Base-by-base conservation (phyloP, 495 filamentous ascomycete genomes). In the Polyplosphaeria fusca region DNA sequence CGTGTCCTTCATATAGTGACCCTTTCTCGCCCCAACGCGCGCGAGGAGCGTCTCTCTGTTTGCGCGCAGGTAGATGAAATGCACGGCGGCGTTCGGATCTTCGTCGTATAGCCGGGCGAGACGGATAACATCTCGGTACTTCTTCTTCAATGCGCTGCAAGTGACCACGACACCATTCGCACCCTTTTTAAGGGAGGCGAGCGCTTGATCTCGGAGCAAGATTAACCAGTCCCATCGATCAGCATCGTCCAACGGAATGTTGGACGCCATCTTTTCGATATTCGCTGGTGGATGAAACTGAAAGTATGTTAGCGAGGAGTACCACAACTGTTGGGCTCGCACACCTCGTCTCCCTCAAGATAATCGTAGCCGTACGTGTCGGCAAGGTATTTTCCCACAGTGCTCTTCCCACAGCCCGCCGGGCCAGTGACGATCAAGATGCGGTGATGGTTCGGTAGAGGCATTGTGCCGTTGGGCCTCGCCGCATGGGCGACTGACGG, bases 201-300 rank as follows among this genome's bases (percentile, higher is more conserved):
- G 80, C 27, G 91, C 87, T 53, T 89, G 84, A 63, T 95, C 82
- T 64, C 94, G 89, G 4, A 97, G 81, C 20, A 80, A 76, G 57
- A 91, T 92, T 42, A 99, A 84, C 94, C 94, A 99, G 75, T 95
- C 92, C 94, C 94, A 97, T 54, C 94, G 88, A 73, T 99, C 94
- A 60, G 82, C 84, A 70, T 99, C 94, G 45, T 91, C 97, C 45
- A 99, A 78, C 4, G 94, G 89, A 37, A 84, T 86, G 58, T 89
- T 89, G 63, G 81, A 76, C 68, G 81, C 76, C 94, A 99, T 99
- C 72, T 99, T 99, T 28, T 91, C 84, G 67, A 95, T 86, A 76
- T 96, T 97, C 49, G 84, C 72, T 47, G 77, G 64, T 1, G 91
- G 79, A 69, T 99, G 94, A 72, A 82, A 97, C 94, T 99, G 64